Base-by-base conservation (phyloP, 202 grass and related monocot genomes). In the Sporobolus alterniflorus region DNA sequence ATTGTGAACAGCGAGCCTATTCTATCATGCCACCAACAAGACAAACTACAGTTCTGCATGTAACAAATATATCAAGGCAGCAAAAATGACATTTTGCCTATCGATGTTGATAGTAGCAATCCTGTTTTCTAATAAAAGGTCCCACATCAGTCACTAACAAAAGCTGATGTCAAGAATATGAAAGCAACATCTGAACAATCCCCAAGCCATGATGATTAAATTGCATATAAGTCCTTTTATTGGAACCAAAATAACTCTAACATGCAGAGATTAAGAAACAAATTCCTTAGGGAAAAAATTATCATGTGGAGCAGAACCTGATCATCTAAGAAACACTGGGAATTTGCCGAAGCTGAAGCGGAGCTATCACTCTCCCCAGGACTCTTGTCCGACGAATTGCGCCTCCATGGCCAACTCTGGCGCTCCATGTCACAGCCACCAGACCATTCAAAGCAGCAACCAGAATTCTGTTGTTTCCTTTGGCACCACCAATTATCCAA, bases 261-360 rank as follows among this genome's bases (percentile, higher is more conserved):
- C 52, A 20, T 59, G 32, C 31, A 44, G 30, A 52, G 47, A 47
- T 40, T 57, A 82, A 66, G 7, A 68, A 56, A 51, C 20, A 69
- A 50, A 62, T 68, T 84, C 50, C 75, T 25, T 82, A 59, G 0
- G 13, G 64, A 52, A 34, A 62, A 30, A 81, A 21, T 25, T 63
- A 71, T 42, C 7, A 41, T 36, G 76, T 72, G 54, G 39, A 87
- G 15, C 44, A 80, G 44, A 81, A 95, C 93, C 87, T 95, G 93
- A 67, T 84, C 78, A 55, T 78, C 55, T 0, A 84, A 75, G 73
- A 21, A 84, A 54, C 17, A 50, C 67, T 87, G 59, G 0, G 77
- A 85, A 20, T 80, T 81, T 14, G 84, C 89, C 0, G 87, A 85
- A n/a, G 16, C 33, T 1, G 74, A 89, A 56, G 73, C 74, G 0